A percentile compares a stretch with the other conserved stretches of the same genome.
Evolutionary conservation across 2,329 filamentous ascomycete genomes (phyloP).

Genomic region (Diaporthe sp.): DNA sequence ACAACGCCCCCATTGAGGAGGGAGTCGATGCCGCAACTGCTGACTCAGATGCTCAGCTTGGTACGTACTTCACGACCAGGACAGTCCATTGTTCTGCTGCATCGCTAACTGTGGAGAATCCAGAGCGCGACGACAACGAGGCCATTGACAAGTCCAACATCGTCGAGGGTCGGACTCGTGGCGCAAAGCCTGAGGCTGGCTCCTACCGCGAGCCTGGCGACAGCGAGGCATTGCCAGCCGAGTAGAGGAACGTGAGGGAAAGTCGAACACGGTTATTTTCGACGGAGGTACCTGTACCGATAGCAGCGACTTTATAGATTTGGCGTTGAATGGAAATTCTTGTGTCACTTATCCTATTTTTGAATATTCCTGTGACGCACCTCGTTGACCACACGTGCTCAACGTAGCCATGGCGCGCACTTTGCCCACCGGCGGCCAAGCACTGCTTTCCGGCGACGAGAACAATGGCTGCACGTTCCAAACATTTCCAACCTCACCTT

Average conservation of each 20-base stretch:
- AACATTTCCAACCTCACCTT: background rate
- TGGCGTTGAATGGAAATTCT: background rate
- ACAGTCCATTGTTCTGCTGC: too few species aligned
- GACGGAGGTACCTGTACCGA: background rate
- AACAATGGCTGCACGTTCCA: too few species aligned
- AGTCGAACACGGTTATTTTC: background rate
- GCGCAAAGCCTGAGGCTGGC: constrained; percentile 44
- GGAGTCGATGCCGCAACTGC: constrained; percentile 34
- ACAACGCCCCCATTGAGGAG: constrained; percentile 41
- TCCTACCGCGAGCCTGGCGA: constrained; percentile 48
- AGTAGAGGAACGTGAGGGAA: background rate
- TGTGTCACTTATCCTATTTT: background rate
- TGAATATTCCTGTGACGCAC: background rate
- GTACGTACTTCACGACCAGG: constrained; percentile 22
- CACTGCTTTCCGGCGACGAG: background rate
- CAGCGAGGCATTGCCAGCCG: constrained; percentile 44
- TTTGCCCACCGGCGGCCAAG: background rate
- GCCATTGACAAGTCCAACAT: constrained; percentile 51
- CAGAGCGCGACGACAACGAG: constrained; percentile 50
- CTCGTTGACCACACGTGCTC: background rate
- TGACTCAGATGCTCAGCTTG: constrained; percentile 43
- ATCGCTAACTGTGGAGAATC: background rate
- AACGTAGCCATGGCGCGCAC: background rate
- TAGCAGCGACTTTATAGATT: background rate
- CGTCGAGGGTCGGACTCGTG: constrained; percentile 46